Conservation (phyloP, 345 rosid genomes). For the Eutrema heterophyllum region DNA sequence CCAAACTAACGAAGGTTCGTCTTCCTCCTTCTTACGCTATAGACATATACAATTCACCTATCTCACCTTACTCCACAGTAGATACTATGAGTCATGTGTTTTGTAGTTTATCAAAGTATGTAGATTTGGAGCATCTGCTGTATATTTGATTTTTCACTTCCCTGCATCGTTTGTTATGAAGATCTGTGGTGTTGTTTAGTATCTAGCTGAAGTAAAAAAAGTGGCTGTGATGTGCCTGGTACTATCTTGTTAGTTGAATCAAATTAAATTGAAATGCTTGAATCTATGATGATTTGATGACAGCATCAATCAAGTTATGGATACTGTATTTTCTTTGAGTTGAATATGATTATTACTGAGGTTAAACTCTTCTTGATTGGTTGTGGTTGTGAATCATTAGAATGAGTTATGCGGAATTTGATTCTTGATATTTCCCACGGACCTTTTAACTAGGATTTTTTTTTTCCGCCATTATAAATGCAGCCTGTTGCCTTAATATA, state of each 20-base stretch:
- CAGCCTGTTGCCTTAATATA: constrained; percentile 1
- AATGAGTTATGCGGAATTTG: background rate
- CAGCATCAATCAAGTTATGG: background rate
- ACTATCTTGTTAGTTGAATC: background rate
- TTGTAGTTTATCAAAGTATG: background rate
- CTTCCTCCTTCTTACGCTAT: constrained; percentile 7
- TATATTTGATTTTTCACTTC: background rate
- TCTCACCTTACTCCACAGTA: background rate
- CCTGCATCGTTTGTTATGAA: background rate
- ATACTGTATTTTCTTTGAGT: background rate
- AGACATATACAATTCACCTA: no score
- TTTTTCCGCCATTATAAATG: background rate
- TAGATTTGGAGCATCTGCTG: background rate
- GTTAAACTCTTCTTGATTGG: background rate
- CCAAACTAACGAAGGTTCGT: constrained; percentile 99
- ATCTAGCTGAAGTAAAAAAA: background rate
- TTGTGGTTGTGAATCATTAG: background rate
- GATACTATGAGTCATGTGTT: background rate
- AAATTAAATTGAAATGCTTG: background rate
- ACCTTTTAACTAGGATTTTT: background rate
- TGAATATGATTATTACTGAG: background rate
- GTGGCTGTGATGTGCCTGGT: background rate
- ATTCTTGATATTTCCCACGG: background rate
- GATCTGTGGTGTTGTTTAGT: background rate
- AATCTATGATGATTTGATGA: background rate